A percentile compares a stretch with the other conserved stretches of the same genome.
These are phyloP conservation scores for Magnaporthales sp. DNA, from an alignment of 2,329 filamentous ascomycete genomes.

Conservation along the genomic window DNA sequence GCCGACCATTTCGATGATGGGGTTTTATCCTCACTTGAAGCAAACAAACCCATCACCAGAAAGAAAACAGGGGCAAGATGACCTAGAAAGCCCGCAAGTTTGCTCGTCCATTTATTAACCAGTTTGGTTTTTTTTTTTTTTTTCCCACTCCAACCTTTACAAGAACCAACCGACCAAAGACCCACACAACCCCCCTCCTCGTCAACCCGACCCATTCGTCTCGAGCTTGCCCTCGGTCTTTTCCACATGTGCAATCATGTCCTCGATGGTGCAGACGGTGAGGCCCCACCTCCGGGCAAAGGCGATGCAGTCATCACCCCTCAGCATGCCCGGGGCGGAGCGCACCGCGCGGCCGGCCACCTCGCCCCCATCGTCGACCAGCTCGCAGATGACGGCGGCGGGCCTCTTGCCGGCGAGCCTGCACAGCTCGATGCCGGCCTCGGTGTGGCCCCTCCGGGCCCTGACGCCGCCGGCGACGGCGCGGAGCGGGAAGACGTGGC, in stretches of 20 bases:
- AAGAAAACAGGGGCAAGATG: background rate
- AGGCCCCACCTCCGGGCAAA: slow-evolving; percentile 87
- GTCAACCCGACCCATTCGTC: slow-evolving; percentile 28
- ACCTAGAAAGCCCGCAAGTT: no score
- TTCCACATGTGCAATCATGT: slow-evolving; percentile 72
- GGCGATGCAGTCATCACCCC: slow-evolving; percentile 75
- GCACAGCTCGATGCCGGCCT: slow-evolving; percentile 89
- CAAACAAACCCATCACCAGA: background rate
- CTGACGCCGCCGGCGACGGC: slow-evolving; percentile 74
- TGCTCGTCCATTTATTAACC: no score
- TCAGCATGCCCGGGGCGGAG: slow-evolving; percentile 75
- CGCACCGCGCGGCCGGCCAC: slow-evolving; percentile 59
- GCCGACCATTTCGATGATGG: background rate
- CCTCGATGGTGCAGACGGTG: slow-evolving; percentile 92
- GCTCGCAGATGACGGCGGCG: slow-evolving; percentile 80
- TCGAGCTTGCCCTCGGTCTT: slow-evolving; percentile 57
- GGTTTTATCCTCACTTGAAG: background rate
- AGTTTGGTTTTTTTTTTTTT: no score
- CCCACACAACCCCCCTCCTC: background rate
- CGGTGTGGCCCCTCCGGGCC: slow-evolving; percentile 77
- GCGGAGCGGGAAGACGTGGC: slow-evolving; percentile 81
- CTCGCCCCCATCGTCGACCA: slow-evolving; percentile 78
- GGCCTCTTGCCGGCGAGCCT: slow-evolving; percentile 67
- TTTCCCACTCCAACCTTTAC: background rate
- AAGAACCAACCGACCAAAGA: background rate